Percentiles rank a stretch among this genome's conserved stretches.
Evolutionary conservation across 2,329 filamentous ascomycete species (phyloP).

Genomic region (Epichloe gansuensis): DNA sequence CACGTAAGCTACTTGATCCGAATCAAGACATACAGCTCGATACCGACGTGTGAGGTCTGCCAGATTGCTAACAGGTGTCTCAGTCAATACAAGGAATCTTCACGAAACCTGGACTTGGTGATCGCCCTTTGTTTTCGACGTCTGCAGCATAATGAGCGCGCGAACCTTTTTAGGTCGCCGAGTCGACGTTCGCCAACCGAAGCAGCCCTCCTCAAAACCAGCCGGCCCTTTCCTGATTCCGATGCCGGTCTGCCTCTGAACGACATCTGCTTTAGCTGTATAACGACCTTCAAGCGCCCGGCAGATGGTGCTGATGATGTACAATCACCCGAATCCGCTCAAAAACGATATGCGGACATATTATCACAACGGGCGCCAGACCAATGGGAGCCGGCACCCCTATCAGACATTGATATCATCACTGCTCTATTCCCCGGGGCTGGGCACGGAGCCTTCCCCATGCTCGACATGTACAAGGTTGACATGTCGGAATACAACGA

Average conservation of each 20-base stretch:
- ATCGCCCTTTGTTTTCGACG: conserved; percentile 41
- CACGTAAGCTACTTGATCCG: conserved; percentile 20
- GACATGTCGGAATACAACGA: conserved; percentile 36
- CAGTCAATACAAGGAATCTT: conserved; percentile 47
- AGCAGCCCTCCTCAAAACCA: conserved; percentile 23
- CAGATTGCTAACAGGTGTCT: background rate
- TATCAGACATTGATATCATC: conserved; percentile 31
- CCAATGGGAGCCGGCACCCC: conserved; percentile 34
- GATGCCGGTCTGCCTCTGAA: conserved; percentile 28
- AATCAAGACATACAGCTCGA: background rate
- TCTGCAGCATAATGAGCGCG: conserved; percentile 31
- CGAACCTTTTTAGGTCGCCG: conserved; percentile 37
- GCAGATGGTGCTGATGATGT: conserved; percentile 22
- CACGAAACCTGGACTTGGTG: conserved; percentile 31
- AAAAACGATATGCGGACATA: conserved; percentile 30
- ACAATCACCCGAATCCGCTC: conserved; percentile 27
- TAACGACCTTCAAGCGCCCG: conserved; percentile 39
- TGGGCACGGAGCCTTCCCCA: conserved; percentile 33
- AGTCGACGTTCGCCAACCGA: conserved; percentile 37
- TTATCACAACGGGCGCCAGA: conserved; percentile 23
- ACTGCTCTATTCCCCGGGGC: conserved; percentile 23
- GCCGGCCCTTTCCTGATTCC: conserved; percentile 24
- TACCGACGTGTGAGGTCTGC: background rate
- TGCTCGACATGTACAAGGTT: conserved; percentile 42
- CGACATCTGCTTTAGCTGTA: conserved; percentile 35